Conservation (phyloP, 768 basidiomycete genomes). For the Termitomyces sp. region DNA sequence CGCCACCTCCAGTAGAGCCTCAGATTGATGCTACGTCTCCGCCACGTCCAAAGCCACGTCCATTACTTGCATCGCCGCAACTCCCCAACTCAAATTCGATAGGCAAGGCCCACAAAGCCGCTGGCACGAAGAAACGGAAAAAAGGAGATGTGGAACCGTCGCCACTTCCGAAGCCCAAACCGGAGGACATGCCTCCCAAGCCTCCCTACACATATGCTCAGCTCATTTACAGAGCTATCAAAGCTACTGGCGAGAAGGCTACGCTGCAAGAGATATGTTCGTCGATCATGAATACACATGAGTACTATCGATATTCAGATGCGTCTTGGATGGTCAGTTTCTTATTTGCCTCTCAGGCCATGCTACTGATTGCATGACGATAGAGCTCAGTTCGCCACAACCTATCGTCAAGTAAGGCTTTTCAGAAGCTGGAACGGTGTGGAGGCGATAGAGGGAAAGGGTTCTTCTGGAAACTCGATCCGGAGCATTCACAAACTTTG, state of each 20-base stretch:
- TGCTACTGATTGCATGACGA: neutral
- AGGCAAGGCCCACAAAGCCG: constrained; percentile 35
- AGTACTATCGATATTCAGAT: constrained; percentile 86
- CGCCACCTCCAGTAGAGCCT: constrained; percentile 36
- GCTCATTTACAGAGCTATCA: constrained; percentile 86
- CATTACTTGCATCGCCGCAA: constrained; percentile 33
- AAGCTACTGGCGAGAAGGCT: constrained; percentile 75
- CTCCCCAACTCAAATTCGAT: constrained; percentile 63
- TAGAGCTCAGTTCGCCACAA: constrained; percentile 94
- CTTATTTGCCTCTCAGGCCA: neutral
- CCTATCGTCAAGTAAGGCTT: constrained; percentile 87
- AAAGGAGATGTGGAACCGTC: constrained; percentile 45
- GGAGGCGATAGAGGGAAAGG: constrained; percentile 87
- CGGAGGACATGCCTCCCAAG: constrained; percentile 81
- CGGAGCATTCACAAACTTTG: constrained; percentile 58
- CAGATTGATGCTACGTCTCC: constrained; percentile 32
- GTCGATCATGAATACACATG: constrained; percentile 86
- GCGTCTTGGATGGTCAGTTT: constrained; percentile 86
- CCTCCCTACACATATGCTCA: constrained; percentile 89
- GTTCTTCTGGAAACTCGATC: constrained; percentile 90
- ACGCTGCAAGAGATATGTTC: constrained; percentile 87
- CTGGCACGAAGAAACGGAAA: constrained; percentile 67
- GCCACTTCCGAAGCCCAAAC: constrained; percentile 38
- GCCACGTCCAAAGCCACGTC: constrained; percentile 31
- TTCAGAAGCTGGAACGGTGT: constrained; percentile 84